Evolutionary conservation across 257 asterid species (phyloP), one percentile per base, ranked within the genome.

Genomic region (Orobanche coerulescens): DNA sequence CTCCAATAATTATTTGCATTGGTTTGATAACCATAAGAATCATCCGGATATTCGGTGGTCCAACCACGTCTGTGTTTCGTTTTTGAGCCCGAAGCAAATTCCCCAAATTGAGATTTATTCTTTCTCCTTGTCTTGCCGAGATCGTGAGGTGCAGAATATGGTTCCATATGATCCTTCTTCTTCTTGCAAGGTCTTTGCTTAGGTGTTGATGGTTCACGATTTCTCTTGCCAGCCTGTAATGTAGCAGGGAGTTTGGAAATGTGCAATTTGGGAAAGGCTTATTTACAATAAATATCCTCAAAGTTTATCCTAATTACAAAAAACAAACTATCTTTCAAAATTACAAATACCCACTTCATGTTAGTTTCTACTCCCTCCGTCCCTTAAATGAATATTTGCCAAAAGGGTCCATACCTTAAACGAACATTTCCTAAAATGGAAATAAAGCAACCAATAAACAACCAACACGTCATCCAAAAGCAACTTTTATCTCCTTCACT

Each of bases 51-150:
- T 62, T 82, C 84, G 5, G 86, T 67, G 54, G 53, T 73, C 98
- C 98, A 88, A 49, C 95, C 91, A 28, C 87, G 84, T 74, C 81
- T 84, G 40, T 67, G 78, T 71, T 82, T 92, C 31, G 77, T 42
- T 66, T 71, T 77, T 37, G 68, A 61, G 40, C 75, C 61, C 2
- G 84, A 62, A 10, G 69, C 6, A 23, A 64, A 69, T 31, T 64
- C 81, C 6, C 16, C 76, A 19, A 39, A 33, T 37, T 77, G 66
- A 44, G 66, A 4, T 59, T 68, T 70, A 62, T 71, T 79, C 73
- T 69, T 77, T 61, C 58, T 77, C 14, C 33, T 51, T 2, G 34
- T 44, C 70, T 74, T 75, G 2, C 69, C 87, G 51, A 61, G 55
- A 64, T 87, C 85, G 18, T 63, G 74, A 18, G 93, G 84, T 1